These are phyloP conservation scores for Tympanopsis confertula DNA, from an alignment of 2,329 filamentous ascomycete species.

Conservation along the genomic window DNA sequence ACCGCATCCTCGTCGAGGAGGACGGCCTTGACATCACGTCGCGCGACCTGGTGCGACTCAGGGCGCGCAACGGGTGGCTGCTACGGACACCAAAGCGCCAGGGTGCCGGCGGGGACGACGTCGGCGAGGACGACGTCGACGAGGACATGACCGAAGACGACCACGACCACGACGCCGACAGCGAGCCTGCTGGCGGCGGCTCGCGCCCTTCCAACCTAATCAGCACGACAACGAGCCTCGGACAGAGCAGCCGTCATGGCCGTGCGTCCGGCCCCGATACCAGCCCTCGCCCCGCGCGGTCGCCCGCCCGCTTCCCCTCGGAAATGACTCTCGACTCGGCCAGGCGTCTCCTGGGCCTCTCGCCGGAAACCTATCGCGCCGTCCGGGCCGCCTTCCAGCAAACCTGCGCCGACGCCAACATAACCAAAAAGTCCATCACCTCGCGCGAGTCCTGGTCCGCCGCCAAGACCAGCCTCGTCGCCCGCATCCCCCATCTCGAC, in stretches of 20 bases:
- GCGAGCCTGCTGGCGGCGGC: slow-evolving; percentile 1
- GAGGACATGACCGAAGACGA: slow-evolving; percentile 3
- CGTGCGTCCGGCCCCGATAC: slow-evolving; percentile 54
- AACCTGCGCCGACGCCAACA: slow-evolving; percentile 56
- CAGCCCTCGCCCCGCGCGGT: no score
- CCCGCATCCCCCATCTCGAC: slow-evolving; percentile 52
- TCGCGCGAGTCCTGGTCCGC: slow-evolving; percentile 64
- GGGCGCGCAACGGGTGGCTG: slow-evolving; percentile 57
- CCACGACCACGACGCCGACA: slow-evolving; percentile 7
- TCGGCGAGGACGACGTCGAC: slow-evolving; percentile 1
- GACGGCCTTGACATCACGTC: slow-evolving; percentile 61
- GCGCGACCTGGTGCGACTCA: slow-evolving; percentile 58
- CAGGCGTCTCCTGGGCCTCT: slow-evolving; percentile 55
- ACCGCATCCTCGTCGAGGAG: slow-evolving; percentile 56
- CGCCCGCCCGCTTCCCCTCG: slow-evolving; percentile 71
- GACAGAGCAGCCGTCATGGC: slow-evolving; percentile 58
- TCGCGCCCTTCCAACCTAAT: slow-evolving; percentile 36
- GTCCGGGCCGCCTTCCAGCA: slow-evolving; percentile 56
- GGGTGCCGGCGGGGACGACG: slow-evolving; percentile 21
- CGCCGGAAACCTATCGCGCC: slow-evolving; percentile 49
- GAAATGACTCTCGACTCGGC: slow-evolving; percentile 74
- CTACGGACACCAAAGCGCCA: slow-evolving; percentile 50
- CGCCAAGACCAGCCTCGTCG: slow-evolving; percentile 55
- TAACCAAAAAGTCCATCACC: slow-evolving; percentile 67
- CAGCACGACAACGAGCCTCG: slow-evolving; percentile 56